phyloP scores from a whole-genome alignment of 371 early-diverging fungal species.

The Circinella minor region DNA sequence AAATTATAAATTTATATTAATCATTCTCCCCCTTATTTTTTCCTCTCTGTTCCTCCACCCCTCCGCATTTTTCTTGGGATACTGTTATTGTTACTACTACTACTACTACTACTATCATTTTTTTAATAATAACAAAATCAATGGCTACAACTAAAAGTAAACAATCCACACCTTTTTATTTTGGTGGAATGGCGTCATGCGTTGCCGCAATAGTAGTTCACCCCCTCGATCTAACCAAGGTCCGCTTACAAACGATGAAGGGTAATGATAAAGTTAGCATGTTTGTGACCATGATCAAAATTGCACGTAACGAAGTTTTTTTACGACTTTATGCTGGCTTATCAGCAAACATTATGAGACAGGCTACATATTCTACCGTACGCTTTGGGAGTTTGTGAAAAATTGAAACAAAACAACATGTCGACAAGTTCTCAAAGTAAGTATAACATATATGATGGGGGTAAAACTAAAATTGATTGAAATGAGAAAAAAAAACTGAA shows the following conservation, averaged over 20 bases:
- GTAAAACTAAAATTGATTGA: neutral
- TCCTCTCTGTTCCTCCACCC: neutral
- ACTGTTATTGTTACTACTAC: too few species aligned
- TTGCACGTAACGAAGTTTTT: conserved; percentile 39
- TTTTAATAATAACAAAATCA: neutral
- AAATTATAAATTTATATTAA: neutral
- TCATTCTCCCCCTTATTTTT: neutral
- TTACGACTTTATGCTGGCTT: conserved; percentile 63
- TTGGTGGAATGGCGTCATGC: conserved; percentile 68
- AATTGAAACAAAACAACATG: conserved; percentile 36
- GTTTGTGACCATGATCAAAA: conserved; percentile 43
- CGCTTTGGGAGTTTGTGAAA: conserved; percentile 69
- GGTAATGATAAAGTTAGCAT: conserved; percentile 32
- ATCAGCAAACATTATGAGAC: conserved; percentile 65
- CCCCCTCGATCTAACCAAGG: conserved; percentile 87
- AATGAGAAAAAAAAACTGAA: too few species aligned
- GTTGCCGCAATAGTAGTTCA: conserved; percentile 73
- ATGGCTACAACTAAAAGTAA: conserved; percentile 2
- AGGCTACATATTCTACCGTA: conserved; percentile 71
- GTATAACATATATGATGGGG: neutral
- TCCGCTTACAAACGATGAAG: conserved; percentile 74
- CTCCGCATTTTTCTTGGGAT: neutral
- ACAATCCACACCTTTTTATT: conserved; percentile 51
- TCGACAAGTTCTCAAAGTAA: neutral
- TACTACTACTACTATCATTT: neutral